Base-by-base conservation (phyloP, 2,329 filamentous ascomycete species). In the Botryotinia narcissicola region DNA sequence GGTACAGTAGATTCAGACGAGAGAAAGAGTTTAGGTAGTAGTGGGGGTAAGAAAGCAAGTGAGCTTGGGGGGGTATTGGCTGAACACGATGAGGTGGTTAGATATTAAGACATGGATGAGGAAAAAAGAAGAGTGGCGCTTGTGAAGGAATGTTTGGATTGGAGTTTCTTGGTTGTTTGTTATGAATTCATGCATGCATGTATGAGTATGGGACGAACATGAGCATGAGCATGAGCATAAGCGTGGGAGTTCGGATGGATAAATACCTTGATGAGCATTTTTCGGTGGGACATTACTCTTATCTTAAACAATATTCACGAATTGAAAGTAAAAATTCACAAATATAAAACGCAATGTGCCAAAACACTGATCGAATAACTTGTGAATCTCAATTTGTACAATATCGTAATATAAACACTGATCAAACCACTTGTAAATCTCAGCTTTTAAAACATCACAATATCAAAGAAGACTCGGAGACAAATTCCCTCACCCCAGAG, bases 71-170 rank as follows among this genome's bases (percentile, higher is more conserved):
- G 71, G 2, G 63, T 42, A 40, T 25, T 69, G 42, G 29, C 71
- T 2, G 71, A 72, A 51, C 71, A 72, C 18, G 63, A 68, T 60
- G 71, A 72, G 42, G 32, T 6, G n/a, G 61, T 44, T 32, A 25
- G 18, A 16, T 66, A 66, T 66, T 66, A 66, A 40, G 18, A 42
- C 25, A 62, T 42, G 60, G 12, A 4, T 2, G 60, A 9, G 12
- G 1, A 63, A 44, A 42, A 42, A 29, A 4, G 37, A 29, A 40
- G 37, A 40, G 16, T 8, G 12, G 25, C 4, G 29, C 60, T 32
- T 63, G 61, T 63, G 37, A n/a, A 29, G 0, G 25, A 16, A 20
- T 29, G 7, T 63, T 63, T 29, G 37, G n/a, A 42, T 63, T 22
- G 61, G 37, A 63, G 37, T 63, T 63, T 63, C 40, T 37, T 18